Percentiles rank a stretch among this genome's conserved stretches.
Evolutionary conservation across 805 yeast genomes (phyloP).

Genomic region (Cyberlindnera nakhonratchasimensis): DNA sequence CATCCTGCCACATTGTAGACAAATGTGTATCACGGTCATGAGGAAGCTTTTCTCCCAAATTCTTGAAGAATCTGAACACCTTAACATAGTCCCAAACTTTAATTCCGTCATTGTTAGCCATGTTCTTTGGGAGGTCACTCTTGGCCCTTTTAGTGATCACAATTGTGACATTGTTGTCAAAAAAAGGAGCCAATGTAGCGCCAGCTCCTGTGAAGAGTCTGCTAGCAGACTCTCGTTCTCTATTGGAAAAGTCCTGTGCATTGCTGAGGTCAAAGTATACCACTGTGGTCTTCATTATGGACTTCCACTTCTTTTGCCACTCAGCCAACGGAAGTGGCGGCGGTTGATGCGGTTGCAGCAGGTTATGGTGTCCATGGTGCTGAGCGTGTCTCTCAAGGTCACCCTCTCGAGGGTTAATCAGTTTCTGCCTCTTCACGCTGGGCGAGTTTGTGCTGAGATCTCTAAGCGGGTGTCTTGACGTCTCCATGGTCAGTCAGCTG

Average conservation of each 20-base stretch:
- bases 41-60: constrained; percentile 44
- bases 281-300: constrained; percentile 51
- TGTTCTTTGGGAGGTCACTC: constrained; percentile 46
- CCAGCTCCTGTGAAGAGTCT: constrained; percentile 38
- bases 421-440: constrained; percentile 27
- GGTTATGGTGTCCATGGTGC: constrained; percentile 7
- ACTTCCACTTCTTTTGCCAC: constrained; percentile 62
- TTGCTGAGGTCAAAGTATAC: constrained; percentile 54
- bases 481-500: constrained; percentile 14
- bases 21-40: constrained; percentile 34
- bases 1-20: constrained; percentile 72
- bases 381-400: constrained; percentile 5
- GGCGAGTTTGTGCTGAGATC: constrained; percentile 29
- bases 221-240: constrained; percentile 35
- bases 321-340: constrained; percentile 32
- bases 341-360: constrained; percentile 9
- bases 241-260: constrained; percentile 24
- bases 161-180: constrained; percentile 59
- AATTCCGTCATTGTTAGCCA: constrained; percentile 28
- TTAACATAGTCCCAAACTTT: constrained; percentile 90
- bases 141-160: constrained; percentile 66
- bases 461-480: constrained; percentile 21
- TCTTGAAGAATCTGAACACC: constrained; percentile 70
- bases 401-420: constrained; percentile 6
- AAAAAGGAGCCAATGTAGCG: constrained; percentile 56